phyloP scores from a whole-genome alignment of 106 monocot genomes.

The Acorus calamus region DNA sequence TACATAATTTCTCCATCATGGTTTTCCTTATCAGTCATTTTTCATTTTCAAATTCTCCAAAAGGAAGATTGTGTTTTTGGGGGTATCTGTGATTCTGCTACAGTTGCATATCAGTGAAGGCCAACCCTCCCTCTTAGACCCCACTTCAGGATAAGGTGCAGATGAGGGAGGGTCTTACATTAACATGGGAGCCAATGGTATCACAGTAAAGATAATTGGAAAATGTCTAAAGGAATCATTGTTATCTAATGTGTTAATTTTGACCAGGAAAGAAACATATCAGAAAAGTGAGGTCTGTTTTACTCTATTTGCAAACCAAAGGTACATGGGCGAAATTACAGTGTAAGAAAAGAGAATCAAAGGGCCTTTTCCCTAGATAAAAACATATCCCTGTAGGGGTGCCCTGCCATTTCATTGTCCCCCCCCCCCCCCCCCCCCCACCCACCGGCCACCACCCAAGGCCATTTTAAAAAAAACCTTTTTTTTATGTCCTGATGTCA shows the following conservation, averaged over 20 bases:
- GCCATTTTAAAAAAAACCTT: no score
- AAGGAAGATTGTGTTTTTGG: not conserved
- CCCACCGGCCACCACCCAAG: no score
- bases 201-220: not conserved
- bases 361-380: not conserved
- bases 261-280: constrained; percentile 1
- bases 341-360: not conserved
- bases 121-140: constrained; percentile 10
- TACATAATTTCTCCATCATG: constrained; percentile 2
- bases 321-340: not conserved
- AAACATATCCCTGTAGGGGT: not conserved
- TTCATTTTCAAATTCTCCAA: constrained; percentile 1
- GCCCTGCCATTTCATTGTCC: not conserved
- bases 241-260: not conserved
- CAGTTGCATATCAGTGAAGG: not conserved
- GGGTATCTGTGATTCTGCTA: not conserved
- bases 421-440: no score
- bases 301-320: not conserved
- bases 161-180: not conserved
- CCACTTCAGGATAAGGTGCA: constrained; percentile 9
- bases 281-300: not conserved
- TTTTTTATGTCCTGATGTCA: no score
- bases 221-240: not conserved
- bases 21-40: not conserved
- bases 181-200: not conserved